Evolutionary conservation across 331 rosid genomes (phyloP).

Genomic region (Acacia concinna): DNA sequence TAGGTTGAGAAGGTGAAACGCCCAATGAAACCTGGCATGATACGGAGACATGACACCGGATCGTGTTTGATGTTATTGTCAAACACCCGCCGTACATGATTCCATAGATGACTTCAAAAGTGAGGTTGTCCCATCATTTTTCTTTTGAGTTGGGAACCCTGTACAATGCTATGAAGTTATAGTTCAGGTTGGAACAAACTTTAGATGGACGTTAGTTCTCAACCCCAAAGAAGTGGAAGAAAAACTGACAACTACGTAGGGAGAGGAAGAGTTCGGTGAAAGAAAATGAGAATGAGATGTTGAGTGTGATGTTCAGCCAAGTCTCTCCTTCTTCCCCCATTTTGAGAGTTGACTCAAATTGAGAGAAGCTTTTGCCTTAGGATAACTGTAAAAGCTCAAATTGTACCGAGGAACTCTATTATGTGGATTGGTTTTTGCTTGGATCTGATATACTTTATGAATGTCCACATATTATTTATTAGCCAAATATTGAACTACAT

Average conservation of each 20-base stretch:
- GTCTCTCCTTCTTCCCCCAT: neutral
- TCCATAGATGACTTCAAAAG: neutral
- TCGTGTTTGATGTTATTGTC: neutral
- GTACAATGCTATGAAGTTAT: neutral
- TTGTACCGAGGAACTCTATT: neutral
- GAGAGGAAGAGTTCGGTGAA: neutral
- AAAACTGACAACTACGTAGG: neutral
- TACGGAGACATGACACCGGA: neutral
- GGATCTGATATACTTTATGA: constrained; percentile 3
- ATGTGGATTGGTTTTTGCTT: neutral
- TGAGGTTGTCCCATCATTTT: constrained; percentile 23
- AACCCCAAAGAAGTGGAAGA: neutral
- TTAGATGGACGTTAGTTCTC: constrained; percentile 8
- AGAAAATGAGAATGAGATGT: neutral
- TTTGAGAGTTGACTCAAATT: neutral
- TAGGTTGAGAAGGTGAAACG: neutral
- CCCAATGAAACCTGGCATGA: neutral
- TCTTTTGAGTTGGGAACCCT: constrained; percentile 1
- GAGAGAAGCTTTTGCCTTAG: neutral
- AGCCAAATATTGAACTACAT: neutral
- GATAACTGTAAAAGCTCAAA: neutral
- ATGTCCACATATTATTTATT: neutral
- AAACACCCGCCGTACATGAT: neutral
- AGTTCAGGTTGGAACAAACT: neutral
- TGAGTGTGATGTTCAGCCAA: neutral